Percentiles rank a stretch among this genome's conserved stretches.
Evolutionary conservation across 495 filamentous ascomycete genomes (phyloP).

Genomic region (Cryomyces minteri): DNA sequence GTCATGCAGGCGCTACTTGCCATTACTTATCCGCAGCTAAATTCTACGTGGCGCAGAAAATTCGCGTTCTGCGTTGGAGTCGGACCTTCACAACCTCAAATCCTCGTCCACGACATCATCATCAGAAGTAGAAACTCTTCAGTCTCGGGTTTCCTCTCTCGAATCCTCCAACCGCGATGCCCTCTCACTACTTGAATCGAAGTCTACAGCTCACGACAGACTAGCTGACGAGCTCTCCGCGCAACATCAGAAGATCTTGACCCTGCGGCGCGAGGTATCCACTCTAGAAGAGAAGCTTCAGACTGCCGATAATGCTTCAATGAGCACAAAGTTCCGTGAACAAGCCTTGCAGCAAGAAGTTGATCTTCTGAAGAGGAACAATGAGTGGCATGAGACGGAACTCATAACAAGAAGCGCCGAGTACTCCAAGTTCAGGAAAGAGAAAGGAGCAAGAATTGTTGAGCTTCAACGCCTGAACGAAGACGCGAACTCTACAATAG

Average conservation of each 20-base stretch:
- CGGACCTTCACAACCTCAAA: slow-evolving; percentile 63
- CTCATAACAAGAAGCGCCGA: slow-evolving; percentile 76
- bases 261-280: slow-evolving; percentile 62
- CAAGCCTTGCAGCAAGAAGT: slow-evolving; percentile 77
- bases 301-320: slow-evolving; percentile 53
- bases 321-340: slow-evolving; percentile 68
- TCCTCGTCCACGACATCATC: slow-evolving; percentile 55
- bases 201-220: slow-evolving; percentile 67
- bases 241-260: slow-evolving; percentile 74
- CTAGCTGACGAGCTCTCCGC: slow-evolving; percentile 70
- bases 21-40: background rate
- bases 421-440: slow-evolving; percentile 78
- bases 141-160: slow-evolving; percentile 62
- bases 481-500: slow-evolving; percentile 55
- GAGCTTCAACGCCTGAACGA: slow-evolving; percentile 80
- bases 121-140: slow-evolving; percentile 57
- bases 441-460: slow-evolving; percentile 71
- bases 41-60: slow-evolving; percentile 29
- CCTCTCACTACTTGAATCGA: slow-evolving; percentile 70
- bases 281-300: slow-evolving; percentile 66
- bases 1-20: background rate
- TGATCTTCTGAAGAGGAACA: slow-evolving; percentile 66
- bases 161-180: slow-evolving; percentile 87
- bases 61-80: slow-evolving; percentile 45
- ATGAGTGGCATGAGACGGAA: slow-evolving; percentile 82